phyloP scores from a whole-genome alignment of 1,139 yeast genomes.

The Hyphopichia fennica region DNA sequence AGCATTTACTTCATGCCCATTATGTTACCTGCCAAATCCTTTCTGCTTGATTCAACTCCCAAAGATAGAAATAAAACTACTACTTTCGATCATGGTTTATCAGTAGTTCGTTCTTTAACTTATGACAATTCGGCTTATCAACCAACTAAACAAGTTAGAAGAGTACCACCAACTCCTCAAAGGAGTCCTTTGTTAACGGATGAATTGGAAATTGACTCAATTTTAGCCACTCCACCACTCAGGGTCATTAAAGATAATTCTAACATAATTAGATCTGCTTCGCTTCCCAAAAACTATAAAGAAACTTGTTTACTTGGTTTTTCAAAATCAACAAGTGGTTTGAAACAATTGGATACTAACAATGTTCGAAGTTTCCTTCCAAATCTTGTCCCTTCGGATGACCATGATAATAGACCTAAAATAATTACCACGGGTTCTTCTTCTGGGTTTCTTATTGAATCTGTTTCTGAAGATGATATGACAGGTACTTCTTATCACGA shows the following conservation, averaged over 20 bases:
- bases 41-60: no score
- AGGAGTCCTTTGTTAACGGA: neutral
- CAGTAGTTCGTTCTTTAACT: no score
- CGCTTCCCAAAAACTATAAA: neutral
- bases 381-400: neutral
- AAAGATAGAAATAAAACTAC: no score
- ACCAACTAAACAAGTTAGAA: no score
- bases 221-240: neutral
- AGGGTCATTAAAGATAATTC: neutral
- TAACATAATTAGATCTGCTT: neutral
- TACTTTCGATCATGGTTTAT: no score
- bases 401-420: neutral
- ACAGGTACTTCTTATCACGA: neutral
- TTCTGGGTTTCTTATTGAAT: constrained; percentile 1
- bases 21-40: no score
- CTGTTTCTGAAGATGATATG: neutral
- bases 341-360: neutral
- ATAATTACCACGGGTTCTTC: neutral
- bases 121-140: no score
- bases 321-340: neutral
- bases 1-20: no score
- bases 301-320: neutral
- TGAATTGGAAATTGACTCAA: neutral
- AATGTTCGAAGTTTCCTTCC: neutral
- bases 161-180: no score